Evolutionary conservation across 345 rosid species (phyloP), one percentile per base, ranked within the genome.

Genomic region (Syzygium aromaticum): DNA sequence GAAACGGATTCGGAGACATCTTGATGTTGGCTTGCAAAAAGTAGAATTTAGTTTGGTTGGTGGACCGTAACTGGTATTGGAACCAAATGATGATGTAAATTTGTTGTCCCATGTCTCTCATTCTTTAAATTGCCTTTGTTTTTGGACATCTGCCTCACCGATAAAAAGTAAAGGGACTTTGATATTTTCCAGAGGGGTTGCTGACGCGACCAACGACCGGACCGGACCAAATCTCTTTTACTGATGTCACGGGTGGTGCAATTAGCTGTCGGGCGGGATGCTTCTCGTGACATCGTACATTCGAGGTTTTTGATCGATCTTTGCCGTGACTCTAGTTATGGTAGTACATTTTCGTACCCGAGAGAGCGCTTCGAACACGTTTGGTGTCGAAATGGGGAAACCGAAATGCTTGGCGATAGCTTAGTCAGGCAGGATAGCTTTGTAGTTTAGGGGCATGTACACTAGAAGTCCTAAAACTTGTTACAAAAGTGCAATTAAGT

Each of bases 111-210:
- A 14, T 61, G 56, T 84, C 86, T 90, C 86, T 77, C 43, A 88
- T 91, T 95, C 86, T 91, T 90, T 93, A 90, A 84, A 92, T 91
- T 92, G 94, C 93, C 90, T 92, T 86, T 89, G 89, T 89, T 85
- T 90, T 88, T 84, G 86, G 87, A 88, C 84, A 40, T 59, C 22
- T 28, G 28, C 51, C 52, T 30, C 78, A 1, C 78, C 33, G 43
- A 67, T 67, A 30, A 67, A 30, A 67, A 43, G 21, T 16, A 67
- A 63, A 38, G 78, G 78, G 78, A 30, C 77, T 30, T 64, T 7
- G 77, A 30, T 64, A 16, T 16, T 64, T 30, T 64, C 77, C 77
- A 16, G 77, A 7, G 17, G 77, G 8, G 40, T 63, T 15, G 40
- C 40, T 63, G 40, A 63, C n/a, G 28, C 15, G 64, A 57, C 64